A percentile compares a stretch with the other conserved stretches of the same genome.
These are phyloP conservation scores for Favolaschia claudopus DNA, from an alignment of 768 basidiomycete species.

Conservation along the genomic window DNA sequence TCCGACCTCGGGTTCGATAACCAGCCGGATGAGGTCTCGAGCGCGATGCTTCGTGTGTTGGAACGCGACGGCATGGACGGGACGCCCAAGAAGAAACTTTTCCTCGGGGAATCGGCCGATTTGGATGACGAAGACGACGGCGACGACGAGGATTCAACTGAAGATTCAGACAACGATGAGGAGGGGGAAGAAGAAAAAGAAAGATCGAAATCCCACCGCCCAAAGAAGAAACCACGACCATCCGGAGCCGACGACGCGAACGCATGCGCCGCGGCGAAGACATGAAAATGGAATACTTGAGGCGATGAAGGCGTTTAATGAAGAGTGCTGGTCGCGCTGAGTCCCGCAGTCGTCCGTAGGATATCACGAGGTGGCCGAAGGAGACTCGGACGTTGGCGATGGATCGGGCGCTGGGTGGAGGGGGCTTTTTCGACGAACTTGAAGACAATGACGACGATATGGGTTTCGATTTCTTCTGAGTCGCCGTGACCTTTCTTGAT, in stretches of 20 bases:
- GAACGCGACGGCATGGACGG: conserved; percentile 24
- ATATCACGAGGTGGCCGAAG: conserved; percentile 15
- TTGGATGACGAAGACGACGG: too few relatives aligned
- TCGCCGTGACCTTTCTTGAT: too few relatives aligned
- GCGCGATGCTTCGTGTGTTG: conserved; percentile 18
- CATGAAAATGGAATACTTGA: conserved; percentile 16
- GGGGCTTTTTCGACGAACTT: too few relatives aligned
- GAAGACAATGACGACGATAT: too few relatives aligned
- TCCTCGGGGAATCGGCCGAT: conserved; percentile 8
- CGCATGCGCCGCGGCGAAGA: conserved; percentile 9
- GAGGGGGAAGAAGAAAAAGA: conserved; percentile 7
- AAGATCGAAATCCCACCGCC: too few relatives aligned
- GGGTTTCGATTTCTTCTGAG: too few relatives aligned
- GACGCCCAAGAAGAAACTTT: conserved; percentile 12
- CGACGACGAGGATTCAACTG: too few relatives aligned
- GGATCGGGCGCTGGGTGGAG: too few relatives aligned
- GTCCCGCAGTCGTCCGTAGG: conserved; percentile 20
- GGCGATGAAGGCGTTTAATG: conserved; percentile 21
- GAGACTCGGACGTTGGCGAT: too few relatives aligned
- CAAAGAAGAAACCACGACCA: neutral
- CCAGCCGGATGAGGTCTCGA: conserved; percentile 3
- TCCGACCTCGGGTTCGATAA: conserved; percentile 7
- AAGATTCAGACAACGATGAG: conserved; percentile 2
- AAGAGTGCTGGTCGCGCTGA: conserved; percentile 12
- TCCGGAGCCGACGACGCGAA: conserved; percentile 6